Evolutionary conservation across 2,329 filamentous ascomycete genomes (phyloP), one percentile per base, ranked within the genome.

Genomic region (Verticillium isaacii): DNA sequence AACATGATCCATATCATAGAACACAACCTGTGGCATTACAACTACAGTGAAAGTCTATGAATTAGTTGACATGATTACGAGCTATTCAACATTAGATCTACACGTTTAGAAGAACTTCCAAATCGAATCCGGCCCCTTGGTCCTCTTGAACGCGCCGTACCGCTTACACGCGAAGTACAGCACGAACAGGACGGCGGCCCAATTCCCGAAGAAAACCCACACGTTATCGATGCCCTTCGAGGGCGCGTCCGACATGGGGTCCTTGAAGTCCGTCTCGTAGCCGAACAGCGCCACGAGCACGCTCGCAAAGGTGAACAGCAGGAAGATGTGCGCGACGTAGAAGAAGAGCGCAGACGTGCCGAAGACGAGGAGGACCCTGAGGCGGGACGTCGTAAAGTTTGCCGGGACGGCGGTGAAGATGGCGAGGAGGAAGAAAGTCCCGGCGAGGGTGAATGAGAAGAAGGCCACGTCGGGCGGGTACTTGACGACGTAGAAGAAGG

Each of bases 281-380:
- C 79, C 79, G 11, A 78, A 73, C n/a, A 69, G 60, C 0, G 54
- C 57, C 2, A 74, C 65, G 34, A 75, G 57, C 4, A 70, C 4
- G 1, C 56, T 29, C 1, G 69, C 71, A 0, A 74, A 34, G 1
- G 61, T 54, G 25, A 77, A 71, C 3, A 78, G 62, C 2, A 77
- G 41, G 17, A 74, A 41, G 41, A 79, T 65, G 60, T 81, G 78
- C 1, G 68, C 63, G 6, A 80, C 63, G 66, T 80, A 81, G 58
- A 81, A 81, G 70, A 81, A 81, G 5, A 81, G 65, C 0, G 79
- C 77, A 0, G 78, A 78, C n/a, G 73, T 74, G n/a, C 79, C 79
- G 63, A 77, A 79, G 23, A 76, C 74, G 2, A 80, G 68, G 0
- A 81, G 65, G n/a, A 76, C 66, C 0, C 71, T 71, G 19, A 79